A percentile compares a stretch with the other conserved stretches of the same genome.
Conservation (phyloP, 164 flowering plant species). For the Akebia trifoliata region DNA sequence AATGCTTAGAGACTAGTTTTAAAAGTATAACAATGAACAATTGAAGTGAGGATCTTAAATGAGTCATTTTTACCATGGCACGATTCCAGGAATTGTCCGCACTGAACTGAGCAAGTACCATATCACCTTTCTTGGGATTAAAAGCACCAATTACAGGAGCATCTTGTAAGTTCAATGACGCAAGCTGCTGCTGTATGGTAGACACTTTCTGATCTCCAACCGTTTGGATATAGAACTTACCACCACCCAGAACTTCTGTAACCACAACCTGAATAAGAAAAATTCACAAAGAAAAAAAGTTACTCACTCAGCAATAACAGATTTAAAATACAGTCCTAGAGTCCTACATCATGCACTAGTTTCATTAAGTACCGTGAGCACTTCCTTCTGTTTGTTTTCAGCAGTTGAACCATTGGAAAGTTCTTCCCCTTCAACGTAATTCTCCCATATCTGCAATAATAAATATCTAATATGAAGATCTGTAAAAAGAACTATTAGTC, state of each 20-base stretch:
- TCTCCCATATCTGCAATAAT: slow-evolving; percentile 82
- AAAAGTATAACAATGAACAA: neutral
- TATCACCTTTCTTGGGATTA: slow-evolving; percentile 91
- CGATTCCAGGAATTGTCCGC: slow-evolving; percentile 94
- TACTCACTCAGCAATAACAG: no score
- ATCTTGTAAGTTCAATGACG: slow-evolving; percentile 67
- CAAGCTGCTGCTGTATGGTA: slow-evolving; percentile 76
- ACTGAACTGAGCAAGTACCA: slow-evolving; percentile 85
- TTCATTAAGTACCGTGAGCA: slow-evolving; percentile 55
- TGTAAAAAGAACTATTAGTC: no score
- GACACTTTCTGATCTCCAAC: slow-evolving; percentile 71
- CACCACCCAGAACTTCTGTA: slow-evolving; percentile 90
- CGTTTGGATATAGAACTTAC: slow-evolving; percentile 82
- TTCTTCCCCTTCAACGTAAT: slow-evolving; percentile 91
- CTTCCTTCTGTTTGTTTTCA: slow-evolving; percentile 76
- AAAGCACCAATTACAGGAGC: slow-evolving; percentile 84
- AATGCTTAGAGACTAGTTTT: no score
- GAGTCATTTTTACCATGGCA: slow-evolving; percentile 38
- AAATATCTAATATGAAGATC: neutral
- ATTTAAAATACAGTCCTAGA: neutral
- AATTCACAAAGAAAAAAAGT: neutral
- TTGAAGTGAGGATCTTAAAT: neutral
- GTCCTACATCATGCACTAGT: neutral
- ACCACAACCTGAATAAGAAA: slow-evolving; percentile 57
- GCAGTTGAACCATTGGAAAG: slow-evolving; percentile 47